Conservation (phyloP, 2,329 filamentous ascomycete genomes). For the Ustulina deusta region DNA sequence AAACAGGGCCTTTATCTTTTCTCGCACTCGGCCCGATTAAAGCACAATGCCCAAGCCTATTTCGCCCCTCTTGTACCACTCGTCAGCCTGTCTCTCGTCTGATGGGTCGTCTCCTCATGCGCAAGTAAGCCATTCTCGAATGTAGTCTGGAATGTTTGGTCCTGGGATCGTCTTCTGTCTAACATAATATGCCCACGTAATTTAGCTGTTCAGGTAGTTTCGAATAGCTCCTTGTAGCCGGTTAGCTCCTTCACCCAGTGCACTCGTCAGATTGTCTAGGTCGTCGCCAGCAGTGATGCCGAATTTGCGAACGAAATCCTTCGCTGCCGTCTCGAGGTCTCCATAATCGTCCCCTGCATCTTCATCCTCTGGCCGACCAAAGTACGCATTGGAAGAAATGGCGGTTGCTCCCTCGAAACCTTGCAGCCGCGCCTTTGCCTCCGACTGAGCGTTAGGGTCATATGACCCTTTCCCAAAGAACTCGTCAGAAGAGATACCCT, state of each 20-base stretch:
- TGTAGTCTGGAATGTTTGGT: not conserved
- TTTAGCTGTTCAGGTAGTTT: slow-evolving; percentile 70
- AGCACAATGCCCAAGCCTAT: slow-evolving; percentile 16
- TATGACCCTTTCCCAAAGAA: slow-evolving; percentile 94
- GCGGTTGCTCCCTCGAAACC: slow-evolving; percentile 92
- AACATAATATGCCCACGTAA: not conserved
- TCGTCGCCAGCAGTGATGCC: slow-evolving; percentile 97
- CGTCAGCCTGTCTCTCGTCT: slow-evolving; percentile 12
- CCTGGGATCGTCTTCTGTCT: not conserved
- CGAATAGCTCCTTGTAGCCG: slow-evolving; percentile 83
- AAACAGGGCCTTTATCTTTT: slow-evolving; percentile 21
- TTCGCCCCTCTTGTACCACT: slow-evolving; percentile 14
- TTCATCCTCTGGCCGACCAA: slow-evolving; percentile 91
- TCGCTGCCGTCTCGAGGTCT: slow-evolving; percentile 91
- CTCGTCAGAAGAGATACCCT: slow-evolving; percentile 97
- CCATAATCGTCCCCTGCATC: slow-evolving; percentile 80
- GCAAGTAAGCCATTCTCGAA: slow-evolving; percentile 8
- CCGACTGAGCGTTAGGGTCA: slow-evolving; percentile 81
- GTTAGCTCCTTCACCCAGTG: slow-evolving; percentile 86
- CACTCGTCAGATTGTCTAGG: slow-evolving; percentile 86
- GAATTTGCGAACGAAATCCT: slow-evolving; percentile 95
- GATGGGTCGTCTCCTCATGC: slow-evolving; percentile 24
- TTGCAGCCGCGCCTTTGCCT: slow-evolving; percentile 88
- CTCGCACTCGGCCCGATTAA: slow-evolving; percentile 11
- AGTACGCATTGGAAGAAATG: slow-evolving; percentile 98